Conservation (phyloP, 2,329 filamentous ascomycete genomes). For the Diplodia intermedia region DNA sequence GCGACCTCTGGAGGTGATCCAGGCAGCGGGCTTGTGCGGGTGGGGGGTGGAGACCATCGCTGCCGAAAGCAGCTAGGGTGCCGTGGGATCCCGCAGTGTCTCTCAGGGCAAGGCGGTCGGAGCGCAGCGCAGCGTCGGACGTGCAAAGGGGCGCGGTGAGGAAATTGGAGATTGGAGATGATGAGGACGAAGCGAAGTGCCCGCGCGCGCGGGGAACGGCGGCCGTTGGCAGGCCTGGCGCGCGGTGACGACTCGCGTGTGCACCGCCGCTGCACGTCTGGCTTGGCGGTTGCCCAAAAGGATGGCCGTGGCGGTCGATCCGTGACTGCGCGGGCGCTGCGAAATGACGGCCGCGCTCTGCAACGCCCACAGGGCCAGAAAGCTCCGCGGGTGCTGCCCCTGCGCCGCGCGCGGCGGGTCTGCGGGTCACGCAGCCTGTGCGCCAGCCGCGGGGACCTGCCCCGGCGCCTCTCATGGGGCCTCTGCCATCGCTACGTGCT, state of each 20-base stretch:
- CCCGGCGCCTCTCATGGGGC: background rate
- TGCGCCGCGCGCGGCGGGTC: background rate
- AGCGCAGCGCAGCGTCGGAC: too few species aligned
- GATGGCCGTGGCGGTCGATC: conserved; percentile 18
- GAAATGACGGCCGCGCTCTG: conserved; percentile 23
- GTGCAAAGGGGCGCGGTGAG: conserved; percentile 6
- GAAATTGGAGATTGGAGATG: conserved; percentile 17
- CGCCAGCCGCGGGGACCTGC: conserved; percentile 8
- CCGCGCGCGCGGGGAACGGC: conserved; percentile 9
- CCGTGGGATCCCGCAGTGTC: conserved; percentile 12
- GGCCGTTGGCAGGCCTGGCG: conserved; percentile 16
- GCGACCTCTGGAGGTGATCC: conserved; percentile 18
- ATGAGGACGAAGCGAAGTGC: background rate
- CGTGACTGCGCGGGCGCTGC: background rate
- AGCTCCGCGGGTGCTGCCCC: conserved; percentile 7
- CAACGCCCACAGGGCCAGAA: conserved; percentile 7
- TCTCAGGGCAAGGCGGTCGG: background rate
- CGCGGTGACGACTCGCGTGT: conserved; percentile 16
- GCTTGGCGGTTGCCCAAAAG: conserved; percentile 23
- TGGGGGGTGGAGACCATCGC: conserved; percentile 18
- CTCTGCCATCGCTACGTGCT: background rate
- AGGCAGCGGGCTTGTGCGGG: conserved; percentile 12
- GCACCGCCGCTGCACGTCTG: conserved; percentile 8
- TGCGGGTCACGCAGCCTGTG: conserved; percentile 9
- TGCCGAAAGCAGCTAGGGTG: conserved; percentile 20